Evolutionary conservation across 106 monocot genomes (phyloP), one percentile per base, ranked within the genome.

Genomic region (Xerophyta viscosa): DNA sequence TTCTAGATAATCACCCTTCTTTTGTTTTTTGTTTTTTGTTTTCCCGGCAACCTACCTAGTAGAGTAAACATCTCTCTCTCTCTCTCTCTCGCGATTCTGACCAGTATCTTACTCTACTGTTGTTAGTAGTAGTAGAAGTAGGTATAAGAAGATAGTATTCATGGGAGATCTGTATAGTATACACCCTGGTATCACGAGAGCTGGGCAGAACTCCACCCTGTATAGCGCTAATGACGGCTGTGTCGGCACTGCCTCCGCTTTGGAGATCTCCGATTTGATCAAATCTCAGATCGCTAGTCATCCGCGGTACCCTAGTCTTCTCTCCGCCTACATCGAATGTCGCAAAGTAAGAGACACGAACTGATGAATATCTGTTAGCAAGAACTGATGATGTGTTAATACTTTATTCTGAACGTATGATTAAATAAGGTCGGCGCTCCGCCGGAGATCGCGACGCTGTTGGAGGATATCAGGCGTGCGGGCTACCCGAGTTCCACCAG

Each of bases 101-200:
- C 24, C 22, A 14, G n/a, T 27, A 22, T 28, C 10, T 58, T 23
- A 8, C 41, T 37, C 25, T 58, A 18, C 41, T 12, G 29, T 7
- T 30, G 29, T 22, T 3, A 19, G 45, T 33, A 33, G 5, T 33
- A 5, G 33, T 33, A 10, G 7, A 10, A 10, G 33, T 33, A 10
- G n/a, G 15, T 11, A 8, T 8, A 0, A 0, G 5, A 11, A 58
- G 27, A 11, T 23, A n/a, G n/a, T n/a, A n/a, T n/a, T n/a, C 1
- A 93, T 93, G 94, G 94, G 76, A 52, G 94, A 96, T 78, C 56
- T 96, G 57, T 96, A 81, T 76, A 81, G 87, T 31, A 83, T 93
- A 24, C 93, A 87, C 66, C 87, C 93, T 5, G 77, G 71, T 18
- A 77, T 93, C 70, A 37, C 73, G 20, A 57, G 65, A 23, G 59